These are phyloP conservation scores for Cyclotella choctawhatcheeana DNA, from an alignment of 108 stramenopile genomes.

Conservation along the genomic window DNA sequence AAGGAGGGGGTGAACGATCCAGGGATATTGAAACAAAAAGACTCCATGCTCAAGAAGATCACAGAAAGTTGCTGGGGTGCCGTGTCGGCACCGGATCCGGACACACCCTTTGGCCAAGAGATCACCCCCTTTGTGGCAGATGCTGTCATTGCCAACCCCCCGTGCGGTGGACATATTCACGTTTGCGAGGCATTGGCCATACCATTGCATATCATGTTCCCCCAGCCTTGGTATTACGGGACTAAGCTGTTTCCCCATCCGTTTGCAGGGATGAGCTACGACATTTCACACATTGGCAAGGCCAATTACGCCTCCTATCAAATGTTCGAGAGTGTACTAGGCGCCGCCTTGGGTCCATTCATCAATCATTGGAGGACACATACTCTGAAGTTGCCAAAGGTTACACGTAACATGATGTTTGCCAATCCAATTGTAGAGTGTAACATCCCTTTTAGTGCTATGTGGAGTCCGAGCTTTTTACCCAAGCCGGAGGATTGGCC, in stretches of 20 bases:
- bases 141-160: slow-evolving; percentile 87
- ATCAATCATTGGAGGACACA: slow-evolving; percentile 58
- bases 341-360: slow-evolving; percentile 20
- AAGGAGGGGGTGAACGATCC: slow-evolving; percentile 38
- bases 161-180: slow-evolving; percentile 79
- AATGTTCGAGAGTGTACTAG: slow-evolving; percentile 55
- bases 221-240: slow-evolving; percentile 80
- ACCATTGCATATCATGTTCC: slow-evolving; percentile 89
- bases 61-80: slow-evolving; percentile 71
- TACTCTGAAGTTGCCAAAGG: slow-evolving; percentile 42
- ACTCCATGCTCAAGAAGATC: slow-evolving; percentile 69
- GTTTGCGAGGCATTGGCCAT: slow-evolving; percentile 84
- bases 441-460: slow-evolving; percentile 75
- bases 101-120: slow-evolving; percentile 34
- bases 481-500: slow-evolving; percentile 91
- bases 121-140: slow-evolving; percentile 67
- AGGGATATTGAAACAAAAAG: slow-evolving; percentile 56
- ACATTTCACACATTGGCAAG: slow-evolving; percentile 12
- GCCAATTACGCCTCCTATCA: slow-evolving; percentile 47
- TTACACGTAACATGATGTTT: slow-evolving; percentile 37
- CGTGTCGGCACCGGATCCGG: slow-evolving; percentile 63
- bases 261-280: slow-evolving; percentile 61
- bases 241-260: slow-evolving; percentile 86
- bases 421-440: slow-evolving; percentile 38
- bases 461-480: slow-evolving; percentile 84